Conservation (phyloP, 805 yeast species). For the Teunomyces gatunensis region DNA sequence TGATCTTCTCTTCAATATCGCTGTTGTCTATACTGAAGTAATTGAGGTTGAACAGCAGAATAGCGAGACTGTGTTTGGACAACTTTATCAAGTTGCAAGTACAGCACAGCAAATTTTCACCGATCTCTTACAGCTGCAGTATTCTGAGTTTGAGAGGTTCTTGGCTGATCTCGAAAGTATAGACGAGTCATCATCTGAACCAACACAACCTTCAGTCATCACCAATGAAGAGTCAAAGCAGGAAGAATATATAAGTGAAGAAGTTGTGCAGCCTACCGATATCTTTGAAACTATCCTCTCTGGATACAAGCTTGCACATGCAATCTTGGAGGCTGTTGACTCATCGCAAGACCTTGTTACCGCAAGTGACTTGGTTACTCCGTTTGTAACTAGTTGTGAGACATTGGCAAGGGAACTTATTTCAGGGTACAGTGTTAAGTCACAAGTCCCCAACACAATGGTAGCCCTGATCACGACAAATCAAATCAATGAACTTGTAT, state of each 20-base stretch:
- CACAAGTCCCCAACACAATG: conserved; percentile 16
- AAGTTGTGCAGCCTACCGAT: conserved; percentile 34
- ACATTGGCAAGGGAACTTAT: conserved; percentile 18
- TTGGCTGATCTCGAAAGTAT: conserved; percentile 17
- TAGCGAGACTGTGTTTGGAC: conserved; percentile 10
- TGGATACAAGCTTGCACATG: conserved; percentile 26
- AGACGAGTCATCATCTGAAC: conserved; percentile 2
- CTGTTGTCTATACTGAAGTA: conserved; percentile 46
- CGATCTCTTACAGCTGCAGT: conserved; percentile 27
- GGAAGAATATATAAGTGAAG: conserved; percentile 18
- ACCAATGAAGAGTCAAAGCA: conserved; percentile 1
- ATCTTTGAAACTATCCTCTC: conserved; percentile 32
- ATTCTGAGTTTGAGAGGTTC: conserved; percentile 25
- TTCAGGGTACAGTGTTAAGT: conserved; percentile 14
- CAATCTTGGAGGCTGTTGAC: conserved; percentile 27
- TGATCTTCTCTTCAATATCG: conserved; percentile 49
- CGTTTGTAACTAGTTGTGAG: conserved; percentile 20
- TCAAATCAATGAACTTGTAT: conserved; percentile 29
- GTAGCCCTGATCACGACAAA: conserved; percentile 25
- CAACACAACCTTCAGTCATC: background rate
- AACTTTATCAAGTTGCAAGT: conserved; percentile 15
- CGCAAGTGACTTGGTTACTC: conserved; percentile 13
- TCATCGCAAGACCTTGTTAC: background rate
- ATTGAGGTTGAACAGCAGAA: conserved; percentile 36
- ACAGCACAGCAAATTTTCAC: conserved; percentile 19